Conservation (phyloP, 495 filamentous ascomycete genomes). For the Pyronema domesticum region DNA sequence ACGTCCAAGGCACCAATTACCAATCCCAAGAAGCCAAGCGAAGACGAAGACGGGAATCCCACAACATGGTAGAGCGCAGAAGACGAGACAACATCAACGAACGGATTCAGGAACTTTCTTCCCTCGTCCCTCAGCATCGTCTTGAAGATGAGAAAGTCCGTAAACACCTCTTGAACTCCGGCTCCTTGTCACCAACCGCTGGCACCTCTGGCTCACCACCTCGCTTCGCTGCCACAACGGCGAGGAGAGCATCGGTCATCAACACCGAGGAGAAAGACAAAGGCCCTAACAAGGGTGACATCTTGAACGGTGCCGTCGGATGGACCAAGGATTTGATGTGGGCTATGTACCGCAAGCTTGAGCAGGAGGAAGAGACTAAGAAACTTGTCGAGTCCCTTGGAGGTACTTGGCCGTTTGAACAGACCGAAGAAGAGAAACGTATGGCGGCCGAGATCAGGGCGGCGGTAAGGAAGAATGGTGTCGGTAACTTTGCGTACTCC, state of each 20-base stretch:
- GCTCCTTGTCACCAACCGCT: slow-evolving; percentile 60
- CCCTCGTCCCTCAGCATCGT: slow-evolving; percentile 78
- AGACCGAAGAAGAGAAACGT: slow-evolving; percentile 78
- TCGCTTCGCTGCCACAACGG: slow-evolving; percentile 76
- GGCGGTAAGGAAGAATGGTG: slow-evolving; percentile 54
- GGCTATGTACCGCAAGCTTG: slow-evolving; percentile 68
- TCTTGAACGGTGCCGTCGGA: slow-evolving; percentile 87
- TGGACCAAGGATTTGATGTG: slow-evolving; percentile 98
- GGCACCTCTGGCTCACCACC: slow-evolving; percentile 41
- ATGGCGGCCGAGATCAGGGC: slow-evolving; percentile 86
- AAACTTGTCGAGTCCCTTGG: slow-evolving; percentile 54
- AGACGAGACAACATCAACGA: slow-evolving; percentile 98
- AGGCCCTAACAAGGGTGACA: slow-evolving; percentile 96
- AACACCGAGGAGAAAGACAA: slow-evolving; percentile 96
- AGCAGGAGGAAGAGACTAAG: slow-evolving; percentile 70
- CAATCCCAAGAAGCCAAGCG: slow-evolving; percentile 83
- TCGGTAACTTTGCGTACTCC: slow-evolving; percentile 54
- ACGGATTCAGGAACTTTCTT: slow-evolving; percentile 86
- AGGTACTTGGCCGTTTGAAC: slow-evolving; percentile 58
- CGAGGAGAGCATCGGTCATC: slow-evolving; percentile 53
- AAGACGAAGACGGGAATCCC: slow-evolving; percentile 74
- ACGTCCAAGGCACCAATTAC: slow-evolving; percentile 32
- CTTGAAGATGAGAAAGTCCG: slow-evolving; percentile 94
- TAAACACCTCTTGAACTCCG: slow-evolving; percentile 82
- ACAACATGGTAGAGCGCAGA: slow-evolving; percentile 88